A percentile compares a stretch with the other conserved stretches of the same genome.
These are phyloP conservation scores for Hyaloscypha bicolor DNA, from an alignment of 495 filamentous ascomycete genomes.

Conservation along the genomic window DNA sequence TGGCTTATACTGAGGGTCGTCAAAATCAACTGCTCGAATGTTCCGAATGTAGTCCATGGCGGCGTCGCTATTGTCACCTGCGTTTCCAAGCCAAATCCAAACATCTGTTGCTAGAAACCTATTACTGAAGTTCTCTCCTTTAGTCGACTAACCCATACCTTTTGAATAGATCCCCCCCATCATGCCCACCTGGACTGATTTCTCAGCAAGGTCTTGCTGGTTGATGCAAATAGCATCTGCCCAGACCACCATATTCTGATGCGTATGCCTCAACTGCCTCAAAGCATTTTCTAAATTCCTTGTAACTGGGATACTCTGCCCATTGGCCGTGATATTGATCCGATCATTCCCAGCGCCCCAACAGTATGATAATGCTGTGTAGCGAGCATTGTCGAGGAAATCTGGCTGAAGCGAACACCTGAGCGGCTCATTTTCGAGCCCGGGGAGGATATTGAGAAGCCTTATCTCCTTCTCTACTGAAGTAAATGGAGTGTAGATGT, in stretches of 20 bases:
- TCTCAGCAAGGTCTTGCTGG: neutral
- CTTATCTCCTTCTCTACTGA: neutral
- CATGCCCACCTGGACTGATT: conserved; percentile 1
- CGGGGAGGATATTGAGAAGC: neutral
- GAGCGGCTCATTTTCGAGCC: neutral
- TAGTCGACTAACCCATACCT: neutral
- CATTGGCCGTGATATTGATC: neutral
- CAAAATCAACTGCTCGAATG: neutral
- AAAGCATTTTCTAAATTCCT: neutral
- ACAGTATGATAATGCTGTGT: conserved; percentile 3
- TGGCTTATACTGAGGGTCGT: neutral
- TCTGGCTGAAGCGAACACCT: neutral
- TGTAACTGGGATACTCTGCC: neutral
- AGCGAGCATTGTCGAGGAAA: neutral
- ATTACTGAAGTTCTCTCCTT: no score
- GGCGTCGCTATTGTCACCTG: neutral
- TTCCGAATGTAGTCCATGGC: neutral
- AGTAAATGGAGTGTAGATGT: neutral
- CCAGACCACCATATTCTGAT: neutral
- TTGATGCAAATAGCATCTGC: no score
- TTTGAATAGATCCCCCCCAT: neutral
- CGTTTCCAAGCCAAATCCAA: conserved; percentile 1
- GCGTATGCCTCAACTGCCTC: neutral
- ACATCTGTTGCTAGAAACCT: conserved; percentile 4
- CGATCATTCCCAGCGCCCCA: neutral